These are phyloP conservation scores for Coniochaeta prunicola DNA, from an alignment of 2,329 filamentous ascomycete species.

Conservation along the genomic window DNA sequence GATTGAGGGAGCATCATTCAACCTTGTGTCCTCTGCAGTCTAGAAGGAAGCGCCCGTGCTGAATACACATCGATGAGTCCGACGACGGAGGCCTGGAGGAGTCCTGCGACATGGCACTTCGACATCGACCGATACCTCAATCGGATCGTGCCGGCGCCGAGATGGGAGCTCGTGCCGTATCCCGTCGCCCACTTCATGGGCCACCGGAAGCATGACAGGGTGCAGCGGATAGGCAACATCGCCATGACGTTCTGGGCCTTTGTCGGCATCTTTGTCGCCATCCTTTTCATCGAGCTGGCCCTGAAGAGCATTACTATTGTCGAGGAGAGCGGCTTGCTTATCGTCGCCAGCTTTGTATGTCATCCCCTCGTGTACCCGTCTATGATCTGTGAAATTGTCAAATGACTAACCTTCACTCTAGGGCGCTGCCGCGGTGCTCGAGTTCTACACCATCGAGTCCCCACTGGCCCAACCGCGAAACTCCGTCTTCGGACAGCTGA, in stretches of 20 bases:
- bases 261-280: conserved; percentile 54
- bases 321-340: conserved; percentile 42
- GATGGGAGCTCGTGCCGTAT: conserved; percentile 55
- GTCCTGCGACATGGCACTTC: conserved; percentile 42
- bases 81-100: not conserved
- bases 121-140: conserved; percentile 75
- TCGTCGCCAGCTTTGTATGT: conserved; percentile 66
- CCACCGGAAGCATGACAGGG: conserved; percentile 36
- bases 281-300: conserved; percentile 53
- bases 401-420: conserved; percentile 18
- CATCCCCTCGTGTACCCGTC: conserved; percentile 1
- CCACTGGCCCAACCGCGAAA: conserved; percentile 69
- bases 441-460: conserved; percentile 65
- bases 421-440: conserved; percentile 70
- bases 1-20: not conserved
- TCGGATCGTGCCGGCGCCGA: conserved; percentile 58
- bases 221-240: conserved; percentile 45
- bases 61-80: not conserved
- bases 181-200: conserved; percentile 64
- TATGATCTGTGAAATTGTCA: not conserved
- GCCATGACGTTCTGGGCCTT: conserved; percentile 55
- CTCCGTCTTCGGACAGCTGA: conserved; percentile 57
- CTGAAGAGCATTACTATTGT: conserved; percentile 49
- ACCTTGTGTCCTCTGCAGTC: not conserved
- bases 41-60: not conserved